Base-by-base conservation (phyloP, 345 rosid species). In the Murraya paniculata region DNA sequence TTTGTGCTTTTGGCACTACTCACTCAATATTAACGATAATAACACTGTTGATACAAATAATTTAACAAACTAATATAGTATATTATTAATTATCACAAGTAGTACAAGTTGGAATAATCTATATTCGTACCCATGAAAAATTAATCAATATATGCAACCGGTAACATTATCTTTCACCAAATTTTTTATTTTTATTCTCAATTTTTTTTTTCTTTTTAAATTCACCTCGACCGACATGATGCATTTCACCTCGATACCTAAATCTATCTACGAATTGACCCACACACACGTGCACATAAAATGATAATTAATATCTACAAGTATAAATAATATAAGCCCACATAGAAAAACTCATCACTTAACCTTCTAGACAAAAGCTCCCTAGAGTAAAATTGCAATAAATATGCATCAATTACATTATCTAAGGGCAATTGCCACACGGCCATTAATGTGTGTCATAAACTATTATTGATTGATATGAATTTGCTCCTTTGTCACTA, bases 391-490 rank as follows among this genome's bases (percentile, higher is more conserved):
- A 53, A 18, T 53, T 53, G 4, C 24, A n/a, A 67, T 67, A 67
- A 67, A 38, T 22, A 45, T 16, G 24, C 68, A 33, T 33, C 19
- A 22, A 38, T 38, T 1, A 5, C 2, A 61, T 18, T 33, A 48
- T 48, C 35, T 41, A 24, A 24, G 73, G 58, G 58, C 73, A 69
- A 25, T 2, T 41, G 35, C 55, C 45, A n/a, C 33, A 69, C n/a
- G 27, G 31, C n/a, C 76, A 77, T 82, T 73, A 79, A 74, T 82
- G 28, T 13, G 19, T 13, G 50, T 55, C 71, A 53, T 30, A 6
- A 16, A 24, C 9, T 50, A 56, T 56, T 27, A 5, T 72, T 9
- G 62, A 31, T 72, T 19, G 62, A 55, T 11, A 50, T 70, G 39
- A 31, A 70, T 70, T 55, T 53, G 30, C 50, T 50, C 73, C 38